phyloP scores from a whole-genome alignment of 176 grass and related monocot genomes.

The Stipa capillata region DNA sequence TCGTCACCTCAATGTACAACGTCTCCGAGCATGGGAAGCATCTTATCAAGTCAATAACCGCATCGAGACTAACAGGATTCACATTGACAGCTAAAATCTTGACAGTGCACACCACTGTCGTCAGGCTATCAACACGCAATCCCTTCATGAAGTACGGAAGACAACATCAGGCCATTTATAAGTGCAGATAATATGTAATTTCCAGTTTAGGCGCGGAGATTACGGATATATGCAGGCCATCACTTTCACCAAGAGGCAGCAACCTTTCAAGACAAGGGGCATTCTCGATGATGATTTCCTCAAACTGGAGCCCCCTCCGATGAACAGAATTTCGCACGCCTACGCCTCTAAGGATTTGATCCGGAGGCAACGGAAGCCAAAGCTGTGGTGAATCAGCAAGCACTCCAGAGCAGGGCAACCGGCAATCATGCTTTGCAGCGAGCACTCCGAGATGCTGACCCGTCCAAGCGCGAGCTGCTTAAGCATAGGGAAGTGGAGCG shows the following conservation, averaged over 20 bases:
- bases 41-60: neutral
- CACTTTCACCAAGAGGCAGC: fast-evolving
- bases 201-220: neutral
- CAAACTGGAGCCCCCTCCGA: neutral
- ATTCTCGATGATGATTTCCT: neutral
- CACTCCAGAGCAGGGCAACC: neutral
- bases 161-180: neutral
- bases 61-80: neutral
- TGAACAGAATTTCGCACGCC: neutral
- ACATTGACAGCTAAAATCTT: neutral
- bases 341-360: neutral
- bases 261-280: neutral
- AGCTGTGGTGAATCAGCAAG: neutral
- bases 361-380: neutral
- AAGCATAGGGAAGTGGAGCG: neutral
- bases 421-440: neutral
- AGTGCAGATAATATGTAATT: neutral
- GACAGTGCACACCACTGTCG: neutral
- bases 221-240: neutral
- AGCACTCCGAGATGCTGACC: neutral
- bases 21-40: neutral
- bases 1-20: neutral
- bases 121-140: neutral
- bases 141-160: neutral
- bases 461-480: neutral